Conservation (phyloP, 177 flowering plant genomes). For the Vitis hybrid region DNA sequence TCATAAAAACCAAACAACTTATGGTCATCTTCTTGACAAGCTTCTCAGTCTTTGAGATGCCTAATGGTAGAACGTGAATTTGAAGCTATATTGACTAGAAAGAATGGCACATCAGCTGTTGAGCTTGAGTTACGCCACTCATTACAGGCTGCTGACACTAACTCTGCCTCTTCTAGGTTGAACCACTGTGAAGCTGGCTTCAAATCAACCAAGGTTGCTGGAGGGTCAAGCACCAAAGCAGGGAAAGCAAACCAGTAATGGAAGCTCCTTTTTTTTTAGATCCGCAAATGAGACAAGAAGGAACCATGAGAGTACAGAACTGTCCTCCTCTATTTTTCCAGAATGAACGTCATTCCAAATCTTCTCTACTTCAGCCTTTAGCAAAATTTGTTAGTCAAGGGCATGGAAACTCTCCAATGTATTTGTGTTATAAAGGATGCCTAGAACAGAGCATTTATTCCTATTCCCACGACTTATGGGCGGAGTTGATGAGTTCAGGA, state of each 20-base stretch:
- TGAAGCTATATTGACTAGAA: slow-evolving; percentile 60
- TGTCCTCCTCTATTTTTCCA: slow-evolving; percentile 79
- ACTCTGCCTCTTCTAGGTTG: slow-evolving; percentile 71
- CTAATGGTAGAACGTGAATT: slow-evolving; percentile 60
- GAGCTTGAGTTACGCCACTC: slow-evolving; percentile 77
- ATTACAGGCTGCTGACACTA: slow-evolving; percentile 79
- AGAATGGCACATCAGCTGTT: slow-evolving; percentile 87
- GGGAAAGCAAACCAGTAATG: slow-evolving; percentile 97
- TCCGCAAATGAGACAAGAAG: slow-evolving; percentile 92
- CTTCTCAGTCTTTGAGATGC: slow-evolving; percentile 71
- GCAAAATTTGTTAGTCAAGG: slow-evolving; percentile 64
- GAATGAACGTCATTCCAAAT: slow-evolving; percentile 89
- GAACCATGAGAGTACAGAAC: slow-evolving; percentile 75
- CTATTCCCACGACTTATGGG: slow-evolving; percentile 50
- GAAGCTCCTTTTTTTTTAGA: slow-evolving; percentile 85
- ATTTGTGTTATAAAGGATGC: slow-evolving; percentile 82
- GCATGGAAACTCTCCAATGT: slow-evolving; percentile 76
- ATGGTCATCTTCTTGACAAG: slow-evolving; percentile 50
- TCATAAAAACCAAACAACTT: slow-evolving; percentile 97
- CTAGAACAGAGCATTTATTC: slow-evolving; percentile 87
- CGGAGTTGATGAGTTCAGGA: slow-evolving; percentile 39
- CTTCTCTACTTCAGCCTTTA: slow-evolving; percentile 82
- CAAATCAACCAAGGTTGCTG: slow-evolving; percentile 61
- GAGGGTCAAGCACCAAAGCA: slow-evolving; percentile 85
- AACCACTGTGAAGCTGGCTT: slow-evolving; percentile 80